These are phyloP conservation scores for Diaporthe sp. DNA, from an alignment of 2,329 filamentous ascomycete species.

Conservation along the genomic window DNA sequence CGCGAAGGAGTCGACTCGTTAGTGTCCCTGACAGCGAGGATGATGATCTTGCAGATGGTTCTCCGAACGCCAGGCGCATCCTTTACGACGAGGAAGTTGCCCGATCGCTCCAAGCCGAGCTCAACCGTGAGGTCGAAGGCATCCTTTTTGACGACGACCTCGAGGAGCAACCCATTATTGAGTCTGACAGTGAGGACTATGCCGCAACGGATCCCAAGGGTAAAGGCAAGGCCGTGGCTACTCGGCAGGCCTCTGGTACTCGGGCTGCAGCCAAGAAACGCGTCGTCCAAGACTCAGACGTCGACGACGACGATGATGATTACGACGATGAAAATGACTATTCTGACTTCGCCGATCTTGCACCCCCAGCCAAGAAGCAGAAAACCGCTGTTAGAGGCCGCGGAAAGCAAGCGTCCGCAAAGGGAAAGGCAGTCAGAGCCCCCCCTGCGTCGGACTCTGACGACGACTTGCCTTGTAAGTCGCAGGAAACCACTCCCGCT, in stretches of 20 bases:
- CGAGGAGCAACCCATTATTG: constrained; percentile 26
- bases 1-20: constrained; percentile 60
- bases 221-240: constrained; percentile 40
- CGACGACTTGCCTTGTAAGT: constrained; percentile 36
- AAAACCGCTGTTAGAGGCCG: constrained; percentile 30
- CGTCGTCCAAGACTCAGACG: constrained; percentile 29
- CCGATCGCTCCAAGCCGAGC: constrained; percentile 67
- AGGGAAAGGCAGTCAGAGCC: constrained; percentile 25
- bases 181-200: constrained; percentile 35
- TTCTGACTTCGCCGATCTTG: constrained; percentile 31
- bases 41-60: constrained; percentile 55
- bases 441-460: constrained; percentile 14
- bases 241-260: neutral
- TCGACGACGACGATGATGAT: constrained; percentile 46
- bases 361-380: constrained; percentile 38
- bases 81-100: constrained; percentile 68
- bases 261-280: constrained; percentile 19
- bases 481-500: neutral
- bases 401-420: constrained; percentile 15
- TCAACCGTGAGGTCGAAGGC: constrained; percentile 38
- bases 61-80: constrained; percentile 66
- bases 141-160: constrained; percentile 44
- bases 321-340: constrained; percentile 46
- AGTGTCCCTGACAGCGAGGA: constrained; percentile 61
- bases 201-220: constrained; percentile 33